A percentile compares a stretch with the other conserved stretches of the same genome.
Evolutionary conservation across 139 green algal species (phyloP).

Genomic region (Ostreobium quekettii): DNA sequence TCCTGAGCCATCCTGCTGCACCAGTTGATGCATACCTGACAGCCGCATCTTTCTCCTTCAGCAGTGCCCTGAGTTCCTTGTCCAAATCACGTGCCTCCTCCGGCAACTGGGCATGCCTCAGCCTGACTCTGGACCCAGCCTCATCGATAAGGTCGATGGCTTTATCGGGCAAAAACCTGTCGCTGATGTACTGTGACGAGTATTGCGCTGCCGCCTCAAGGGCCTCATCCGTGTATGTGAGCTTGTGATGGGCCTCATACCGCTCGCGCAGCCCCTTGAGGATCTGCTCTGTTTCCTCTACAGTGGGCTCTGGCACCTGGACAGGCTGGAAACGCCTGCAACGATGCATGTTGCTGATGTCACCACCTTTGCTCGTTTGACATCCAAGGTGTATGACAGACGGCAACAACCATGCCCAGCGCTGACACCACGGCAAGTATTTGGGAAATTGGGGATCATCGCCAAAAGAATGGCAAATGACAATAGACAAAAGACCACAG

Average conservation of each 20-base stretch:
- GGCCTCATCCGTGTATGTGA: slow-evolving; percentile 94
- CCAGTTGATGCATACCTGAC: slow-evolving; percentile 43
- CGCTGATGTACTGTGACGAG: slow-evolving; percentile 91
- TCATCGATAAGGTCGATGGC: slow-evolving; percentile 99
- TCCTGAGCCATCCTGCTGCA: too few species aligned
- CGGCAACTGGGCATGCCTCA: slow-evolving; percentile 91
- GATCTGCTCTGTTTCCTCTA: slow-evolving; percentile 98
- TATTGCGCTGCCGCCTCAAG: slow-evolving; percentile 86
- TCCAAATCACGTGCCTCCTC: slow-evolving; percentile 92
- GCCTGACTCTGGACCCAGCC: slow-evolving; percentile 89
- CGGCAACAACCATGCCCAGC: too few species aligned
- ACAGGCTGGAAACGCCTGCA: slow-evolving; percentile 78
- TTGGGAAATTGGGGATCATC: background rate
- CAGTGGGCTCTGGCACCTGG: slow-evolving; percentile 82
- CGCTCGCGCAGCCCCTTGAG: slow-evolving; percentile 81
- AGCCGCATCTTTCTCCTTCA: slow-evolving; percentile 98
- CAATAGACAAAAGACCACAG: background rate
- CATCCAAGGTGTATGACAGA: too few species aligned
- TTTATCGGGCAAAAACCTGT: slow-evolving; percentile 66
- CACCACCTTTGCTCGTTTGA: background rate
- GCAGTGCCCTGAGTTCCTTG: slow-evolving; percentile 77
- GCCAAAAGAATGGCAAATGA: background rate
- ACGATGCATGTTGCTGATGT: background rate
- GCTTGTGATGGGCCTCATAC: slow-evolving; percentile 98
- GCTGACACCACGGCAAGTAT: background rate